These are phyloP conservation scores for Schizosaccharomyces lindneri DNA, from an alignment of 805 yeast genomes.

Conservation along the genomic window DNA sequence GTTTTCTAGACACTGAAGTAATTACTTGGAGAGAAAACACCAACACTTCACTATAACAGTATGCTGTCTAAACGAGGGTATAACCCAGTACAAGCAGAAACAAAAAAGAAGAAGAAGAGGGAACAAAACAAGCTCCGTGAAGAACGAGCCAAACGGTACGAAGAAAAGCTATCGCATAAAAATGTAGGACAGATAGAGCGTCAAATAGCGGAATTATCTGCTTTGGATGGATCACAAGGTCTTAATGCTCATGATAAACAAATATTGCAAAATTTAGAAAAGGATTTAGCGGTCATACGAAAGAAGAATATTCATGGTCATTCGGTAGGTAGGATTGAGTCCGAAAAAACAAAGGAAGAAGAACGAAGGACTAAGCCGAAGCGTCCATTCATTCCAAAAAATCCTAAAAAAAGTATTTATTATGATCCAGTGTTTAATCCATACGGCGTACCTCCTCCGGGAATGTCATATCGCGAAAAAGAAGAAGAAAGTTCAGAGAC, in stretches of 20 bases:
- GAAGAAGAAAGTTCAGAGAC: neutral
- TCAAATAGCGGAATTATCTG: neutral
- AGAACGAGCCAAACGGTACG: neutral
- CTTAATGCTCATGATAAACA: neutral
- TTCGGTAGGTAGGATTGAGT: neutral
- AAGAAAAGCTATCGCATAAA: neutral
- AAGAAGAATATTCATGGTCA: neutral
- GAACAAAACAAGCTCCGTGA: neutral
- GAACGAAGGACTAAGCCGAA: neutral
- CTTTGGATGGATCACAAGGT: neutral
- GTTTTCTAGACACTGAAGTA: too few relatives aligned
- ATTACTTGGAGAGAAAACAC: too few relatives aligned
- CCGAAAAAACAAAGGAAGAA: neutral
- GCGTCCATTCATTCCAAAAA: neutral
- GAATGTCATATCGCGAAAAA: neutral
- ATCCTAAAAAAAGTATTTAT: neutral
- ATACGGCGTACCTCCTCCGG: conserved; percentile 2
- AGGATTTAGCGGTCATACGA: neutral
- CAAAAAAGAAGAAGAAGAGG: neutral
- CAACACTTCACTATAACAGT: neutral
- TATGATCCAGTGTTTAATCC: conserved; percentile 1
- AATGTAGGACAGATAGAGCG: neutral
- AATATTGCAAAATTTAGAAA: neutral
- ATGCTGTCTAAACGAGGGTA: neutral
- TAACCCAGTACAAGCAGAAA: neutral